Evolutionary conservation across 495 filamentous ascomycete species (phyloP).

Genomic region (Aspergillus avenaceus): DNA sequence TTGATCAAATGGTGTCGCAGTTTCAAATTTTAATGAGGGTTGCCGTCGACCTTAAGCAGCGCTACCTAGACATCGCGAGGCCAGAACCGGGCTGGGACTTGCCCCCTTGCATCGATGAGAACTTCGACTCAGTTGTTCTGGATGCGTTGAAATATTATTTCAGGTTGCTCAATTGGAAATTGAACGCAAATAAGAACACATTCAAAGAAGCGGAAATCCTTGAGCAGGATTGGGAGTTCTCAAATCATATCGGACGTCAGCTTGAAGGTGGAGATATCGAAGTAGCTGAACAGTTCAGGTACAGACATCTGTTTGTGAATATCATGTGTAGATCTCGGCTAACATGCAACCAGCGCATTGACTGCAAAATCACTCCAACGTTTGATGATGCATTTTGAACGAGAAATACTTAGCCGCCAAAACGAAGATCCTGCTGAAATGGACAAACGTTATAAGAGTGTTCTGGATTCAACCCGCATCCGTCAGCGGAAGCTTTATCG

Average conservation of each 20-base stretch:
- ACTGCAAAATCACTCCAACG: constrained; percentile 87
- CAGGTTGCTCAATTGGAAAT: constrained; percentile 93
- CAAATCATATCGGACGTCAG: constrained; percentile 83
- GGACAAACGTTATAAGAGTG: constrained; percentile 94
- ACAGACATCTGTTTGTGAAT: constrained; percentile 7
- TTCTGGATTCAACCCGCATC: constrained; percentile 90
- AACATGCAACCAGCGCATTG: constrained; percentile 54
- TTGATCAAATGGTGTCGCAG: constrained; percentile 94
- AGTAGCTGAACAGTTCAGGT: constrained; percentile 97
- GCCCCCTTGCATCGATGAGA: constrained; percentile 93
- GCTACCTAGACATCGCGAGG: constrained; percentile 76
- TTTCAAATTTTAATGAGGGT: constrained; percentile 91
- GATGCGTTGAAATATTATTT: constrained; percentile 97
- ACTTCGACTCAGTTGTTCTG: constrained; percentile 91
- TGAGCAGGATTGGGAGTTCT: constrained; percentile 96
- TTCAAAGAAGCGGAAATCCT: constrained; percentile 98
- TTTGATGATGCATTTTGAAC: constrained; percentile 85
- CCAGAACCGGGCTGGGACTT: constrained; percentile 93
- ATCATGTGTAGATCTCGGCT: constrained; percentile 11
- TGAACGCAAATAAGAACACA: constrained; percentile 96
- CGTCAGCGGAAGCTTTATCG: constrained; percentile 84
- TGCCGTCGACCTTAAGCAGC: constrained; percentile 86
- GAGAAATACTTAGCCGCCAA: constrained; percentile 75
- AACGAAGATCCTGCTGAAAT: constrained; percentile 84
- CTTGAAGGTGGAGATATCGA: constrained; percentile 91